Evolutionary conservation across 116 monocot genomes (phyloP).

Genomic region (Cymodocea nodosa): DNA sequence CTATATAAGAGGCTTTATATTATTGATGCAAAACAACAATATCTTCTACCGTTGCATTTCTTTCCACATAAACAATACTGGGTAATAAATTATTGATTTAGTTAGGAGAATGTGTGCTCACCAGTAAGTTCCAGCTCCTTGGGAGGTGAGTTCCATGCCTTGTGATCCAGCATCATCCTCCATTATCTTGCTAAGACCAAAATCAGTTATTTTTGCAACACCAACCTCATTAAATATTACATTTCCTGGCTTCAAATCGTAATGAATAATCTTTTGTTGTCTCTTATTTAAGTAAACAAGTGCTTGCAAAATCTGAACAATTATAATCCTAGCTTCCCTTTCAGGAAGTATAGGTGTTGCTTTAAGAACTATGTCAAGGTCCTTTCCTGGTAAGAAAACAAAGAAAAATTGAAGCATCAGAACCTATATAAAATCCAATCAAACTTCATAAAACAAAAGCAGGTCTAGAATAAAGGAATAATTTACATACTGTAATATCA

Average conservation of each 20-base stretch:
- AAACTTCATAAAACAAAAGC: too few relatives aligned
- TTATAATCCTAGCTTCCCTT: slow-evolving; percentile 89
- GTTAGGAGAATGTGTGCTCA: slow-evolving; percentile 10
- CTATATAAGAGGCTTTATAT: too few relatives aligned
- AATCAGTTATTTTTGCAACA: slow-evolving; percentile 93
- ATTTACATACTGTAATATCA: too few relatives aligned
- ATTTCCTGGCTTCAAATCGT: slow-evolving; percentile 98
- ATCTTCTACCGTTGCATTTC: too few relatives aligned
- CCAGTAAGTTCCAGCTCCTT: slow-evolving; percentile 99
- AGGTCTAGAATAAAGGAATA: too few relatives aligned
- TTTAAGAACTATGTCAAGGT: slow-evolving; percentile 95
- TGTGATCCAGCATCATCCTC: slow-evolving; percentile 86
- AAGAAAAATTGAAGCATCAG: slow-evolving; percentile 1
- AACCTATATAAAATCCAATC: background rate
- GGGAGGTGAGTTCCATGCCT: slow-evolving; percentile 98
- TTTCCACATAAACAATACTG: too few relatives aligned
- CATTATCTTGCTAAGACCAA: slow-evolving; percentile 99
- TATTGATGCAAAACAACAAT: too few relatives aligned
- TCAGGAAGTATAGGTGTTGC: slow-evolving; percentile 84
- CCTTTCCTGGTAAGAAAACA: slow-evolving; percentile 56
- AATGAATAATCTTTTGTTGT: slow-evolving; percentile 91
- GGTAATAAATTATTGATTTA: background rate
- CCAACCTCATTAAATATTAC: slow-evolving; percentile 96
- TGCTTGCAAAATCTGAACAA: slow-evolving; percentile 98
- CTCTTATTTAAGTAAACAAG: slow-evolving; percentile 92